phyloP scores from a whole-genome alignment of 371 early-diverging fungal genomes.

The Circinella minor region DNA sequence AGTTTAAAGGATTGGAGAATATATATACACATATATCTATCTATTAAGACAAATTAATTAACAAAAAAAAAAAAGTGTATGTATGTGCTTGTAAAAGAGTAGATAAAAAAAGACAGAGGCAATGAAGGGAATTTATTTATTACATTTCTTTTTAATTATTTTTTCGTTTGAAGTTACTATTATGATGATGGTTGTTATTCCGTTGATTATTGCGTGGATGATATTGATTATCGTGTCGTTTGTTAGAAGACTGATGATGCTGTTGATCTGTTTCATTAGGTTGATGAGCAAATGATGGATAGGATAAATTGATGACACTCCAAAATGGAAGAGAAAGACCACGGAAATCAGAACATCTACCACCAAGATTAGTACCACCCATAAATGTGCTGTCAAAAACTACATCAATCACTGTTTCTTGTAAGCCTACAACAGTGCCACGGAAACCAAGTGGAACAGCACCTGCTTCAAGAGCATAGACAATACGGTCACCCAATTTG shows the following conservation, averaged over 20 bases:
- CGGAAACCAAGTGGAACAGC: constrained; percentile 78
- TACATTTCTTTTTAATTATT: too few species aligned
- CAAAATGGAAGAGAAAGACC: constrained; percentile 68
- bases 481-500: constrained; percentile 87
- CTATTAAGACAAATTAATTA: too few species aligned
- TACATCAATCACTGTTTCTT: constrained; percentile 77
- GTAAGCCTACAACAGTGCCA: constrained; percentile 87
- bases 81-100: background rate
- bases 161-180: background rate
- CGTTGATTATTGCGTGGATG: background rate
- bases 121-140: too few species aligned
- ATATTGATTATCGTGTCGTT: background rate
- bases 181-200: background rate
- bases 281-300: constrained; percentile 27
- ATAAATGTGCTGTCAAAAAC: constrained; percentile 86
- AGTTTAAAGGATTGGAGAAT: too few species aligned
- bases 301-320: constrained; percentile 65
- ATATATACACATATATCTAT: too few species aligned
- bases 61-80: background rate
- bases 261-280: constrained; percentile 4
- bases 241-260: background rate
- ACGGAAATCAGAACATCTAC: constrained; percentile 72
- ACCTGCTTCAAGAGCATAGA: constrained; percentile 78
- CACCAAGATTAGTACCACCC: constrained; percentile 79
- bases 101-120: too few species aligned